Evolutionary conservation across 129 eudicot genomes (phyloP), one percentile per base, ranked within the genome.

Genomic region (Dittrichia graveolens): DNA sequence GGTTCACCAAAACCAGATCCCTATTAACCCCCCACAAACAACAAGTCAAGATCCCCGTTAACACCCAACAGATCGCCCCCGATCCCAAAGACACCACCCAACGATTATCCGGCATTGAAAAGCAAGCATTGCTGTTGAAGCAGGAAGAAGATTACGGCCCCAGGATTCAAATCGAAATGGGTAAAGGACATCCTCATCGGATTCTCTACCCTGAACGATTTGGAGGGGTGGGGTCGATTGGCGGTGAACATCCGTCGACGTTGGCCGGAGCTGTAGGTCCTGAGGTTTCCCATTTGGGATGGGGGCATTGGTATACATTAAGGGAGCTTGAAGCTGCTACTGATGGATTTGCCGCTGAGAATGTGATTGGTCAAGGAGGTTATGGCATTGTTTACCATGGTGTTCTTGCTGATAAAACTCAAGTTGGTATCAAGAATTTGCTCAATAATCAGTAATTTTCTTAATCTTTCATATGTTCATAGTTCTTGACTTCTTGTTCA

Each of bases 371-470:
- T 74, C 82, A 87, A 77, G 93, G 93, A 2, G 93, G 89, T 16
- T 84, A 87, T 78, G 93, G 93, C 34, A 87, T 87, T 87, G 93
- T 87, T 71, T 87, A 87, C 39, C 80, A 74, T 81, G 93, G 89
- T 75, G 78, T 82, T 54, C 73, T 84, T 59, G 80, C 24, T 61
- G 82, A 82, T 66, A 75, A 72, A 3, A 69, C 87, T 75, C 87
- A 82, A 46, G 71, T 82, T 56, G 93, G 89, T 77, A 82, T 87
- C 63, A 84, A 87, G 59, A 87, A 87, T 55, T 62, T 87, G 85
- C 86, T 84, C 53, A 87, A 87, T 4, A 87, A 77, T 77, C 69
- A 84, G 93, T 87, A 7, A 2, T 8, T 9, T 54, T 54, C 5
- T 38, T 3, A 1, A 24, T 44, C 44, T 41, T 14, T 13, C 1